Conservation (phyloP, 768 basidiomycete genomes). For the Lentinula edodes region DNA sequence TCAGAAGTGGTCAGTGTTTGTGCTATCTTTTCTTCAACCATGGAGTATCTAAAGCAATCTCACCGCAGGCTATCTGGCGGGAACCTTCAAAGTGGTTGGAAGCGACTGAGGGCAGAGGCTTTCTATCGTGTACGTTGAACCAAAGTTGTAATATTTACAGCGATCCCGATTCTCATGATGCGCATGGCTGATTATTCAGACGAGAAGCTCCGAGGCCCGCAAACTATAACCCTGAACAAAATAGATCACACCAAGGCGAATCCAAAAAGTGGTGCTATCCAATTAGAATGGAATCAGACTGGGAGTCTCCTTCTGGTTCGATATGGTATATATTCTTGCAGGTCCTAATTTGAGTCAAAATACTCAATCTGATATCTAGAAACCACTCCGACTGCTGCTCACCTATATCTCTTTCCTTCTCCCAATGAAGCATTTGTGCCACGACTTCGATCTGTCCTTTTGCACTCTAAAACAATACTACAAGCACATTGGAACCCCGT, state of each 20-base stretch:
- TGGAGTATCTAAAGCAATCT: conserved; percentile 1
- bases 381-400: conserved; percentile 53
- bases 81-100: conserved; percentile 85
- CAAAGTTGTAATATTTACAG: not conserved
- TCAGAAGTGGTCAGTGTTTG: conserved; percentile 42
- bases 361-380: conserved; percentile 34
- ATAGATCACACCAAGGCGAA: conserved; percentile 57
- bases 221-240: conserved; percentile 43
- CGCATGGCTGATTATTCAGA: conserved; percentile 32
- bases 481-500: conserved; percentile 80
- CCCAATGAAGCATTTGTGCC: conserved; percentile 54
- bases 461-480: conserved; percentile 59
- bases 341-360: not conserved
- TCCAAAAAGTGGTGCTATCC: conserved; percentile 62
- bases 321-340: conserved; percentile 45
- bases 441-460: conserved; percentile 56
- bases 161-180: not conserved
- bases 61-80: conserved; percentile 67
- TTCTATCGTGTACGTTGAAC: conserved; percentile 66
- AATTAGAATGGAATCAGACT: conserved; percentile 78
- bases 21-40: not conserved
- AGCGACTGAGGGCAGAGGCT: conserved; percentile 78
- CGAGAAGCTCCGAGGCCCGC: conserved; percentile 55
- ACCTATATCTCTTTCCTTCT: conserved; percentile 70
- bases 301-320: conserved; percentile 71